Evolutionary conservation across 495 filamentous ascomycete species (phyloP), one percentile per base, ranked within the genome.

Genomic region (Clohesyomyces aquaticus): DNA sequence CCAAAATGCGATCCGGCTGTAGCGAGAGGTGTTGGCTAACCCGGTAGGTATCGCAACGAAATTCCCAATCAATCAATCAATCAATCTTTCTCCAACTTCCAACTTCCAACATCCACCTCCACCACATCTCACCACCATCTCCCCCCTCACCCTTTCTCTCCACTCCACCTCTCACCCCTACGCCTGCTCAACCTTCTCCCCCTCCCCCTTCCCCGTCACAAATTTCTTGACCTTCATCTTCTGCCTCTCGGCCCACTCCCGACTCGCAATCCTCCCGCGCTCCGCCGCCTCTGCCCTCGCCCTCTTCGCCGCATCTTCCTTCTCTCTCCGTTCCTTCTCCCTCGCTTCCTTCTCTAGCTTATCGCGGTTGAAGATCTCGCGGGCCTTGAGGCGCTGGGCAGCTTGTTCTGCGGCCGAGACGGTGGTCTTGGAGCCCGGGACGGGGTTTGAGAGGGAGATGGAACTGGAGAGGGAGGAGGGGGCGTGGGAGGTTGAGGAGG

Each of bases 191-290:
- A n/a, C n/a, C n/a, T n/a, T n/a, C n/a, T n/a, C n/a, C n/a, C n/a
- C n/a, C n/a, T n/a, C n/a, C n/a, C n/a, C n/a, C n/a, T n/a, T n/a
- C n/a, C n/a, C n/a, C n/a, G n/a, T n/a, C n/a, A n/a, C n/a, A n/a
- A n/a, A n/a, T n/a, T 26, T 53, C 59, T 16, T 23, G 47, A 23
- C 46, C 72, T 72, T 74, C 74, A 73, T 80, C 72, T 74, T 77
- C 77, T 88, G 83, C 77, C 81, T 87, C 75, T 88, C 85, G 3
- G 87, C 87, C 88, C 88, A 91, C 74, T 87, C 84, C 32, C 87
- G 74, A 58, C 84, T 85, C 51, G 82, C 77, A 69, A 79, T 73
- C 55, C 87, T 76, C 14, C 85, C 85, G 59, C 86, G 72, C 74
- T 90, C 88, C 0, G 88, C 86, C 10, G 88, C 88, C 67, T 71